A percentile compares a stretch with the other conserved stretches of the same genome.
These are phyloP conservation scores for Micractinium sp. DNA, from an alignment of 139 green algal species.

Conservation along the genomic window DNA sequence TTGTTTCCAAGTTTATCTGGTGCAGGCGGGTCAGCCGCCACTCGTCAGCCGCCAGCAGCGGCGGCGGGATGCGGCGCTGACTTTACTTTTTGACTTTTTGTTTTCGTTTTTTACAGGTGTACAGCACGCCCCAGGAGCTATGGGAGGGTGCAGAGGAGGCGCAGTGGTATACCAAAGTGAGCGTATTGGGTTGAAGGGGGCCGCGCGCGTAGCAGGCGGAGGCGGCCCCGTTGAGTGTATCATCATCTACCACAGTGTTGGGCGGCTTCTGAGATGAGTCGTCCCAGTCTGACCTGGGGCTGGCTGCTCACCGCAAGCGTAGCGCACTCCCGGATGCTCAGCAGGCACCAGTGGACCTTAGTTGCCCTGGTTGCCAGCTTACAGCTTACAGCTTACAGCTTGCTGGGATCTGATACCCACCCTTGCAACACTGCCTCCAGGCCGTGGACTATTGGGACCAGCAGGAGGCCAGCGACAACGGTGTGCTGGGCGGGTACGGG, in stretches of 20 bases:
- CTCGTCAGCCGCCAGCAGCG: too few relatives aligned
- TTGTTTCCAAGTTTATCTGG: neutral
- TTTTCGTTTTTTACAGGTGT: conserved; percentile 61
- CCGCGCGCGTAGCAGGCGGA: too few relatives aligned
- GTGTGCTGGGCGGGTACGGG: conserved; percentile 88
- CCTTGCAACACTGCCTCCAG: neutral
- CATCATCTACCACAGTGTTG: too few relatives aligned
- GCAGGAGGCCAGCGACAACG: conserved; percentile 70
- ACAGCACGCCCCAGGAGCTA: conserved; percentile 62
- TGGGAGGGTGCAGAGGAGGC: conserved; percentile 58
- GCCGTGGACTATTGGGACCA: conserved; percentile 78
- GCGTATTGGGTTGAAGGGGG: neutral
- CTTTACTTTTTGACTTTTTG: neutral
- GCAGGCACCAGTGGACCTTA: too few relatives aligned
- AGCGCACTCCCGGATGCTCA: too few relatives aligned
- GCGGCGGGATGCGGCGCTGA: neutral
- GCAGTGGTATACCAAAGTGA: neutral
- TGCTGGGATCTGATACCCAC: too few relatives aligned
- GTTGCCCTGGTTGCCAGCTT: too few relatives aligned
- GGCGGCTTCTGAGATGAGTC: too few relatives aligned
- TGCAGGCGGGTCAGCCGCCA: too few relatives aligned
- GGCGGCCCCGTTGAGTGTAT: too few relatives aligned
- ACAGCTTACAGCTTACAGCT: too few relatives aligned
- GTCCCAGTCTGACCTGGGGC: neutral
- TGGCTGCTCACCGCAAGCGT: neutral